A percentile compares a stretch with the other conserved stretches of the same genome.
Evolutionary conservation across 2,329 filamentous ascomycete genomes (phyloP).

Genomic region (Monilinia fructigena): DNA sequence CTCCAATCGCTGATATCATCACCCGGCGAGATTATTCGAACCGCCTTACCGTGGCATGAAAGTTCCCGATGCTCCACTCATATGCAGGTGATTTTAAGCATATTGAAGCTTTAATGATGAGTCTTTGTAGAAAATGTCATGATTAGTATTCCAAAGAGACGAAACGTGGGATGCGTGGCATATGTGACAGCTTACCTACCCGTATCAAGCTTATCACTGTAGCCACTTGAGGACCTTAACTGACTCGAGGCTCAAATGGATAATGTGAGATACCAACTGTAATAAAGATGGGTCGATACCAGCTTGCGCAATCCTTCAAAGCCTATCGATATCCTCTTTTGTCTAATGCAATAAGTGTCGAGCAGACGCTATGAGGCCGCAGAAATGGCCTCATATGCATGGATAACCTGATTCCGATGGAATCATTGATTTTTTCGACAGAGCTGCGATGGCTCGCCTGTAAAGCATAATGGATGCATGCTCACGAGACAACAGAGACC

Average conservation of each 20-base stretch:
- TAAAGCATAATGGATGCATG: too few relatives aligned
- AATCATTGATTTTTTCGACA: slow-evolving; percentile 1
- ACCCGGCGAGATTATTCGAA: not conserved
- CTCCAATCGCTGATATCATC: not conserved
- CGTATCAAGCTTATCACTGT: not conserved
- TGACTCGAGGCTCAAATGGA: not conserved
- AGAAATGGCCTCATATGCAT: not conserved
- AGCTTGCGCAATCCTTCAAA: not conserved
- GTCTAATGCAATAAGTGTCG: not conserved
- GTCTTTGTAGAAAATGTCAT: not conserved
- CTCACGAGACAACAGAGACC: not conserved
- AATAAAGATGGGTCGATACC: not conserved
- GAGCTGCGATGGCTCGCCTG: not conserved
- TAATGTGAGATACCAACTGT: slow-evolving; percentile 3
- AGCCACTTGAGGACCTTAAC: not conserved
- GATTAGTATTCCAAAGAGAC: slow-evolving; percentile 3
- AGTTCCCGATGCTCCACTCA: slow-evolving; percentile 15
- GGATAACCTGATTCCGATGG: not conserved
- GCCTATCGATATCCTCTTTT: not conserved
- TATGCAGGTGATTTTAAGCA: slow-evolving; percentile 11
- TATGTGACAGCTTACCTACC: not conserved
- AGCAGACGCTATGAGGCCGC: not conserved
- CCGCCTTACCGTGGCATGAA: not conserved
- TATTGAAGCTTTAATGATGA: slow-evolving; percentile 9
- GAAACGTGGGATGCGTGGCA: not conserved